These are phyloP conservation scores for Globisporangium viniferum DNA, from an alignment of 352 stramenopile genomes.

Conservation along the genomic window DNA sequence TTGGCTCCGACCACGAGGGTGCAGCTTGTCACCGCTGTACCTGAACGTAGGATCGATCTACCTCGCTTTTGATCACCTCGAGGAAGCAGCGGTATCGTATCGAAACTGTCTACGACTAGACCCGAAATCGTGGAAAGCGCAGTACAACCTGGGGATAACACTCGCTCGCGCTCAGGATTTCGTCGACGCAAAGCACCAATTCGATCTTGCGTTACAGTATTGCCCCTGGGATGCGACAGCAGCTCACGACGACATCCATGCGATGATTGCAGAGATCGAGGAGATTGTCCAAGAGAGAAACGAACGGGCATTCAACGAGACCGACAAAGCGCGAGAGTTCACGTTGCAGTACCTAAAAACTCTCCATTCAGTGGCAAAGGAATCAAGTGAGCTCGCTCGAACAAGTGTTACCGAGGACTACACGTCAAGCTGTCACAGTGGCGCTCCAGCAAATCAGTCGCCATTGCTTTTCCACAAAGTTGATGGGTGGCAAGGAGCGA, in stretches of 20 bases:
- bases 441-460: neutral
- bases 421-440: conserved; percentile 17
- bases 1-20: conserved; percentile 31
- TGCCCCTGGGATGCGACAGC: conserved; percentile 16
- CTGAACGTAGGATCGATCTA: conserved; percentile 59
- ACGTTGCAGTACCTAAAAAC: conserved; percentile 46
- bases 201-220: conserved; percentile 26
- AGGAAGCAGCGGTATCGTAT: conserved; percentile 51
- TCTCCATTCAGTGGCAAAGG: conserved; percentile 21
- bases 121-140: conserved; percentile 35
- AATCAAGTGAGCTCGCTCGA: neutral
- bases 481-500: conserved; percentile 34
- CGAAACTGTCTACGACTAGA: conserved; percentile 44
- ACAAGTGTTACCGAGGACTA: conserved; percentile 19
- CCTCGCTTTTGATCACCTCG: conserved; percentile 41
- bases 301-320: conserved; percentile 28
- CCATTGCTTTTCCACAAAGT: conserved; percentile 32
- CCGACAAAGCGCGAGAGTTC: conserved; percentile 34
- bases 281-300: conserved; percentile 33
- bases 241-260: conserved; percentile 17
- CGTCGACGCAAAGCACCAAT: conserved; percentile 39
- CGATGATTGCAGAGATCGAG: conserved; percentile 50
- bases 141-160: conserved; percentile 47
- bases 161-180: conserved; percentile 46
- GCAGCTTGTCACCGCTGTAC: conserved; percentile 33